phyloP scores from a whole-genome alignment of 2,329 filamentous ascomycete genomes.

The Orbilia brochopaga region DNA sequence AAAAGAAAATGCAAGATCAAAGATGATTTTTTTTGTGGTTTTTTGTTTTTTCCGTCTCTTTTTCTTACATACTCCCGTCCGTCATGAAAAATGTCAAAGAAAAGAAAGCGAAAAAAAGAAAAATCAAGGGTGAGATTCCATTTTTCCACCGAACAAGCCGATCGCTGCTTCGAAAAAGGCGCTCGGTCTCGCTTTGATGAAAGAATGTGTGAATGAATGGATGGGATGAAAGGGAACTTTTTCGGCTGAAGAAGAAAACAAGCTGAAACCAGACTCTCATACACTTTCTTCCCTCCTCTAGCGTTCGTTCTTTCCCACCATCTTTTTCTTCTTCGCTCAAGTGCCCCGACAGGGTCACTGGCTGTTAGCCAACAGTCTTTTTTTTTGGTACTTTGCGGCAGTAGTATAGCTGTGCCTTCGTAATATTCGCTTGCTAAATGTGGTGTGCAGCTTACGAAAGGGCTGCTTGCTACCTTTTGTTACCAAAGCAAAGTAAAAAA shows the following conservation, averaged over 20 bases:
- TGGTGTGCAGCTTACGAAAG: conserved; percentile 49
- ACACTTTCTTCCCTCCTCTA: conserved; percentile 18
- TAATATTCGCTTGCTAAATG: conserved; percentile 47
- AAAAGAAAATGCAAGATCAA: background rate
- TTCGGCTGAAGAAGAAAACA: background rate
- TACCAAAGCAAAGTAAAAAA: too few species aligned
- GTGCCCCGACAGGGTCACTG: conserved; percentile 30
- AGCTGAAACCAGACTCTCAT: conserved; percentile 36
- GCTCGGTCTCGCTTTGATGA: conserved; percentile 47
- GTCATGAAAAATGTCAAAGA: conserved; percentile 5
- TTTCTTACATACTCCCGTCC: conserved; percentile 18
- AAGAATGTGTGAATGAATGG: conserved; percentile 10
- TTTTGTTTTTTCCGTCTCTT: conserved; percentile 8
- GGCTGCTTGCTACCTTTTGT: conserved; percentile 22
- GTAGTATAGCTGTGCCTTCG: conserved; percentile 24
- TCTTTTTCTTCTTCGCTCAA: conserved; percentile 23
- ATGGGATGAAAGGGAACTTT: conserved; percentile 8
- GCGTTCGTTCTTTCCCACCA: conserved; percentile 13
- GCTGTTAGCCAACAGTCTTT: conserved; percentile 16
- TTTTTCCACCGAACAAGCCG: conserved; percentile 20
- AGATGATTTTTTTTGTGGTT: conserved; percentile 12
- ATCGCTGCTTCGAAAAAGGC: conserved; percentile 28
- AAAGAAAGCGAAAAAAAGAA: conserved; percentile 29
- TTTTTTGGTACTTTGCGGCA: background rate
- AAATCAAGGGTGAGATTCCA: conserved; percentile 13